Base-by-base conservation (phyloP, 208 protist species). In the Acanthamoeba lugdunensis region DNA sequence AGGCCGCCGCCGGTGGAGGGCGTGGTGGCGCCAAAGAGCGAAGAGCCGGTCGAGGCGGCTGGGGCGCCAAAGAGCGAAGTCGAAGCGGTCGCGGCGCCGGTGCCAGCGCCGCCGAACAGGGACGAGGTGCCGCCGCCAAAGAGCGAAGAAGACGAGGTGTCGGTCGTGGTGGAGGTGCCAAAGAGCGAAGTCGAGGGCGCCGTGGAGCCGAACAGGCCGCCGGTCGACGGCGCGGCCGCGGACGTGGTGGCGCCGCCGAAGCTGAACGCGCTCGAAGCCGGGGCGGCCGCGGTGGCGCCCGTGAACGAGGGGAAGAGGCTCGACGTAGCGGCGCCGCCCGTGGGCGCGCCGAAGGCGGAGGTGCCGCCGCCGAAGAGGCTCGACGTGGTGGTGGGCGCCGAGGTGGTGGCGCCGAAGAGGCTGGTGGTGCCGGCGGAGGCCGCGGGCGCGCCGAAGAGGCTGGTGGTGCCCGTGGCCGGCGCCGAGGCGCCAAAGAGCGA, bases 401-500 rank as follows among this genome's bases (percentile, higher is more conserved):
- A 41, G 9, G 73, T 41, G 37, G 73, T 81, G 33, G 73, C 81
- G n/a, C 81, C 81, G 28, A 89, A 89, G 23, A 89, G 81, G 50
- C n/a, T 41, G 37, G 37, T 48, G 14, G 81, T 89, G 48, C 81
- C 81, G 7, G 81, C 63, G 11, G 75, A 23, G 33, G 81, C n/a
- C 52, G 81, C 28, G 13, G 81, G 25, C 18, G 81, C n/a, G 52
- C 18, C 48, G 81, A 33, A 33, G 28, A 89, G 63, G 50, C 58
- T 14, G 33, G 81, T 65, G 11, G 81, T 65, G 56, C 52, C 73
- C 6, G 81, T 65, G 33, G 81, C 18, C 52, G 81, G 50, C 11
- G 52, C 41, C 13, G 81, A 37, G 52, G 50, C 48, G 82, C 82
- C 82, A 48, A 90, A 90, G 25, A 90, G 56, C 14, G 82, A 90